phyloP scores from a whole-genome alignment of 1,284 basidiomycete species.

The Malassezia cuniculi region DNA sequence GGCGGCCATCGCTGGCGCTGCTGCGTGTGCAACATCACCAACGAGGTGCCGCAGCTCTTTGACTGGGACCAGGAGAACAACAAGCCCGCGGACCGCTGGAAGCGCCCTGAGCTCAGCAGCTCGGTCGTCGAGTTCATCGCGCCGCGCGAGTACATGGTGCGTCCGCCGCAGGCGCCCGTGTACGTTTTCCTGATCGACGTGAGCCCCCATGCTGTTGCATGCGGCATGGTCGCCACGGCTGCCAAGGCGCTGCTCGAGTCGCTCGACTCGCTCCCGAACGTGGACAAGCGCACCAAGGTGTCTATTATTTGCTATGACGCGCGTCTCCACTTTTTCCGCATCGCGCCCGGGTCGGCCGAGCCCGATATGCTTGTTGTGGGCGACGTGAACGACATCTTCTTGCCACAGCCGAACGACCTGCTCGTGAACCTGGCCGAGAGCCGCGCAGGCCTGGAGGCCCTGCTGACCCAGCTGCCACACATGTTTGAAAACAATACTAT shows the following conservation, averaged over 20 bases:
- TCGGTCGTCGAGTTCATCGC: slow-evolving; percentile 91
- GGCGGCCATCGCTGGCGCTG: slow-evolving; percentile 98
- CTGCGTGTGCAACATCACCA: slow-evolving; percentile 96
- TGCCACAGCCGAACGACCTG: slow-evolving; percentile 89
- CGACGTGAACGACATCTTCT: slow-evolving; percentile 89
- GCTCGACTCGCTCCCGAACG: slow-evolving; percentile 87
- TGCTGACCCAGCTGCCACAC: slow-evolving; percentile 71
- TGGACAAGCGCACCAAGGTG: slow-evolving; percentile 80
- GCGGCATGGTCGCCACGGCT: slow-evolving; percentile 90
- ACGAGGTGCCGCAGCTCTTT: slow-evolving; percentile 95
- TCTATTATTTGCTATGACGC: slow-evolving; percentile 85
- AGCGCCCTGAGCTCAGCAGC: slow-evolving; percentile 81
- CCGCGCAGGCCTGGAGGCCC: slow-evolving; percentile 64
- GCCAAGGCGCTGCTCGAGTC: slow-evolving; percentile 89
- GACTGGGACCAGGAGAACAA: slow-evolving; percentile 94
- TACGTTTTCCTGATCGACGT: slow-evolving; percentile 97
- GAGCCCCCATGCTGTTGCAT: slow-evolving; percentile 64
- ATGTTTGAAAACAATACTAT: slow-evolving; percentile 93
- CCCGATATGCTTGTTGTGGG: slow-evolving; percentile 92
- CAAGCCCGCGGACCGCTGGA: slow-evolving; percentile 88
- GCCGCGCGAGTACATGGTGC: slow-evolving; percentile 96
- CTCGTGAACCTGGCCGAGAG: slow-evolving; percentile 85
- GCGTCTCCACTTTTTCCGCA: slow-evolving; percentile 90
- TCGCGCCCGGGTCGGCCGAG: slow-evolving; percentile 65
- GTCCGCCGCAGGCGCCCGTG: slow-evolving; percentile 90